Conservation (phyloP, 345 rosid species). For the Lumnitzera littorea region DNA sequence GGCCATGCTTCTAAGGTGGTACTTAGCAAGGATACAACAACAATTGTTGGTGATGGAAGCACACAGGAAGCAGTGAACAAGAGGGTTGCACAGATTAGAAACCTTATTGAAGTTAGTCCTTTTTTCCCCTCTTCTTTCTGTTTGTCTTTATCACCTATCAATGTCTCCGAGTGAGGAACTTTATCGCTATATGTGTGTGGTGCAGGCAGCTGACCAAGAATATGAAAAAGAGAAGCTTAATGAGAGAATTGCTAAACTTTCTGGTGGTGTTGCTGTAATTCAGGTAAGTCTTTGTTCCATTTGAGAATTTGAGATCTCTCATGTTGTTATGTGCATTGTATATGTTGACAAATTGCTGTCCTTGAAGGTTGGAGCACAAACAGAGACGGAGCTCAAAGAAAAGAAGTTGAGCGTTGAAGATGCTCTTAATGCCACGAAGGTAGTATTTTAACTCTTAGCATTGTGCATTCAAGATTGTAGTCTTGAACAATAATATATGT, state of each 20-base stretch:
- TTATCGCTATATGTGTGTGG: not conserved
- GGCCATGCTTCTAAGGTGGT: constrained; percentile 91
- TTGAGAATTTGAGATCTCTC: not conserved
- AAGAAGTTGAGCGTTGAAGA: constrained; percentile 97
- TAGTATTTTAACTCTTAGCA: constrained; percentile 1
- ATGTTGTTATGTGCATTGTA: not conserved
- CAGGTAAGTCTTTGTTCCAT: constrained; percentile 31
- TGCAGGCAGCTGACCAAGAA: constrained; percentile 86
- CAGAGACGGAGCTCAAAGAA: constrained; percentile 91
- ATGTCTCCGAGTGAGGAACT: not conserved
- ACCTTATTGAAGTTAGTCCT: constrained; percentile 65
- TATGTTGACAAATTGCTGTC: constrained; percentile 5
- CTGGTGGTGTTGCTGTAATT: constrained; percentile 84
- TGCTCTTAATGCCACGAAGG: constrained; percentile 99
- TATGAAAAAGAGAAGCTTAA: constrained; percentile 90
- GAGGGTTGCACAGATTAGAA: constrained; percentile 86
- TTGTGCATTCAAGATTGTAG: not conserved
- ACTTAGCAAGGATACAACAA: constrained; percentile 85
- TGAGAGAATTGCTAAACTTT: constrained; percentile 92
- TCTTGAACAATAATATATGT: not conserved
- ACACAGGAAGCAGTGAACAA: constrained; percentile 89
- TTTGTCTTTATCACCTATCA: not conserved
- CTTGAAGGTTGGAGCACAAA: constrained; percentile 72
- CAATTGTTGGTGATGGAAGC: constrained; percentile 97
- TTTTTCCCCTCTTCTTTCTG: not conserved